phyloP scores from a whole-genome alignment of 768 basidiomycete species.

The Glaciozyma martinii region DNA sequence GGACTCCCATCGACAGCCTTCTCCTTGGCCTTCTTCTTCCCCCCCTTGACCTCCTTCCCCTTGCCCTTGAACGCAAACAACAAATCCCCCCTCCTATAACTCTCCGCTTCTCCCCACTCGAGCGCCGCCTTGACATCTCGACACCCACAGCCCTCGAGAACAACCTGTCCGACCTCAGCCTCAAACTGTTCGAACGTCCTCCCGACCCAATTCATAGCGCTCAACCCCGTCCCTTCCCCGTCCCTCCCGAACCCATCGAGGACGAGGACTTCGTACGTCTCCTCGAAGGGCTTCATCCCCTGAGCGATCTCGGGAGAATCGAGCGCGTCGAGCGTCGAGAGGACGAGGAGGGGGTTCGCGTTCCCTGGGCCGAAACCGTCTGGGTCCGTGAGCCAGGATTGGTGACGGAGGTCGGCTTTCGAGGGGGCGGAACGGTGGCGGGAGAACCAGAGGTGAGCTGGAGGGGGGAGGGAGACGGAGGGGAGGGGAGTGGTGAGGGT shows the following conservation, averaged over 20 bases:
- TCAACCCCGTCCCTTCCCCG: background rate
- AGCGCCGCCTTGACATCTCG: background rate
- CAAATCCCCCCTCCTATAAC: constrained; percentile 1
- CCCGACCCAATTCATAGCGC: constrained; percentile 11
- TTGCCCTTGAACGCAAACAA: background rate
- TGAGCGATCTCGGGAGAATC: constrained; percentile 25
- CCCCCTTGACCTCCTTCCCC: background rate
- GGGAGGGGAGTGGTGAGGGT: background rate
- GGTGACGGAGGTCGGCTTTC: background rate
- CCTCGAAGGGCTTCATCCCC: constrained; percentile 5
- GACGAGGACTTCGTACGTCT: constrained; percentile 19
- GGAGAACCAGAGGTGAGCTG: constrained; percentile 26
- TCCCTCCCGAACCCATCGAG: constrained; percentile 9
- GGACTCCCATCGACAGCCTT: constrained; percentile 6
- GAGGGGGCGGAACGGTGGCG: constrained; percentile 24
- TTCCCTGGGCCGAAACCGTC: background rate
- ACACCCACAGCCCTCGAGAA: constrained; percentile 4
- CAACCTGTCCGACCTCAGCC: constrained; percentile 14
- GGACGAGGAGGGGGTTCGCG: background rate
- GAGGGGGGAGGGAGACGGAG: constrained; percentile 14
- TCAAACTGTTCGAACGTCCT: constrained; percentile 23
- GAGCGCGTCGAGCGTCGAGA: constrained; percentile 23
- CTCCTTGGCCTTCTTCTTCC: constrained; percentile 6
- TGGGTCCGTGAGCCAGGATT: constrained; percentile 6
- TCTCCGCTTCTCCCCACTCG: constrained; percentile 2